Evolutionary conservation across 2,329 filamentous ascomycete genomes (phyloP).

Genomic region (Emmonsiellopsis sp.): DNA sequence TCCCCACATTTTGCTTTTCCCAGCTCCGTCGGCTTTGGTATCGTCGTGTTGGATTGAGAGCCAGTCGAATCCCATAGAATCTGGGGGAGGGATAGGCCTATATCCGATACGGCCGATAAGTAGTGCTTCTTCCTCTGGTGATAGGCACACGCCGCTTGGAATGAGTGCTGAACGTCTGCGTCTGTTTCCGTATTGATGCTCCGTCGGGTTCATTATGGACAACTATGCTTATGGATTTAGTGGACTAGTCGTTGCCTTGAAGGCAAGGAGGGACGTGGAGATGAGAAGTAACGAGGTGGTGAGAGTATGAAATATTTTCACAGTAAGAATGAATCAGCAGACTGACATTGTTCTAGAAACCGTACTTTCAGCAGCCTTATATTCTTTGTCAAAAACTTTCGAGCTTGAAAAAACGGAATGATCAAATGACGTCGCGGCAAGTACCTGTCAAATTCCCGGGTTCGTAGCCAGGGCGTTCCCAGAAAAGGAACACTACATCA

Average conservation of each 20-base stretch:
- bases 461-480: too few relatives aligned
- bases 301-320: too few relatives aligned
- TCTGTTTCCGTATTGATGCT: not conserved
- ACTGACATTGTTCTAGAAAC: too few relatives aligned
- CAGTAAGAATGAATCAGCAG: too few relatives aligned
- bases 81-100: constrained; percentile 3
- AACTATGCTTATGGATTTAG: not conserved
- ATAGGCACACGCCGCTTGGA: constrained; percentile 2
- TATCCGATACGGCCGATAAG: constrained; percentile 6
- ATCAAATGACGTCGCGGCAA: too few relatives aligned
- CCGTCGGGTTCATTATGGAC: not conserved
- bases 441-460: too few relatives aligned
- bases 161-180: constrained; percentile 4
- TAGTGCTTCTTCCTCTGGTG: constrained; percentile 3
- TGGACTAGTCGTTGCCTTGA: not conserved
- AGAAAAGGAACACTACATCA: too few relatives aligned
- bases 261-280: too few relatives aligned
- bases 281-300: too few relatives aligned
- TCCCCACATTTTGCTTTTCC: not conserved
- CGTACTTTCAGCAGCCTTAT: too few relatives aligned
- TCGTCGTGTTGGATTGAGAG: not conserved
- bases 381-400: too few relatives aligned
- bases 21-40: not conserved
- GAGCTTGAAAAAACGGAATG: too few relatives aligned
- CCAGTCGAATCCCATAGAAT: not conserved